These are phyloP conservation scores for Pseudogymnoascus sp. DNA, from an alignment of 2,329 filamentous ascomycete species.

Conservation along the genomic window DNA sequence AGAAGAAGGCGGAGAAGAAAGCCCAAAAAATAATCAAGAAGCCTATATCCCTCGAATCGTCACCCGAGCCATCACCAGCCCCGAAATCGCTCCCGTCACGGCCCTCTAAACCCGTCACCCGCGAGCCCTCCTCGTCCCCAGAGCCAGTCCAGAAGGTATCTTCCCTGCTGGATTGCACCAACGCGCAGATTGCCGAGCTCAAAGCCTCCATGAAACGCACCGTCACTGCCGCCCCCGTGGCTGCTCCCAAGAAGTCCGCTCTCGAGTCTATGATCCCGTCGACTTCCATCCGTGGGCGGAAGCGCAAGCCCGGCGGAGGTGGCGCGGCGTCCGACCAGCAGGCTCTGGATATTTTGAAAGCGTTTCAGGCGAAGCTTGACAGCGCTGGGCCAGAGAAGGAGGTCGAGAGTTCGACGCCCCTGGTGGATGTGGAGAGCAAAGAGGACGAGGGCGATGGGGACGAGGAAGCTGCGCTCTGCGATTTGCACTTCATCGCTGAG, in stretches of 20 bases:
- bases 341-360: constrained; percentile 61
- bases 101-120: constrained; percentile 26
- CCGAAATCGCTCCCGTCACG: constrained; percentile 24
- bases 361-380: constrained; percentile 72
- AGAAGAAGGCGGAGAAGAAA: constrained; percentile 28
- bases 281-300: constrained; percentile 61
- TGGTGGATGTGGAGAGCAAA: constrained; percentile 22
- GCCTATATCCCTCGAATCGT: constrained; percentile 28
- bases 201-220: constrained; percentile 75
- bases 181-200: constrained; percentile 70
- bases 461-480: constrained; percentile 70
- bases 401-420: constrained; percentile 18
- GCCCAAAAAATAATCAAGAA: constrained; percentile 23
- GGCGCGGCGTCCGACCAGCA: constrained; percentile 49
- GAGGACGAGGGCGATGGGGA: constrained; percentile 37
- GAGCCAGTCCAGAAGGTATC: constrained; percentile 28
- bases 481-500: constrained; percentile 90
- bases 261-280: constrained; percentile 67
- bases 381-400: constrained; percentile 36
- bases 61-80: constrained; percentile 29
- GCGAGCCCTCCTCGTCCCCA: constrained; percentile 29
- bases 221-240: constrained; percentile 39
- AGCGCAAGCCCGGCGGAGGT: constrained; percentile 52
- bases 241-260: constrained; percentile 55
- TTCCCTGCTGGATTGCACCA: constrained; percentile 55